Base-by-base conservation (phyloP, 768 basidiomycete genomes). In the Gymnopilus junonius region DNA sequence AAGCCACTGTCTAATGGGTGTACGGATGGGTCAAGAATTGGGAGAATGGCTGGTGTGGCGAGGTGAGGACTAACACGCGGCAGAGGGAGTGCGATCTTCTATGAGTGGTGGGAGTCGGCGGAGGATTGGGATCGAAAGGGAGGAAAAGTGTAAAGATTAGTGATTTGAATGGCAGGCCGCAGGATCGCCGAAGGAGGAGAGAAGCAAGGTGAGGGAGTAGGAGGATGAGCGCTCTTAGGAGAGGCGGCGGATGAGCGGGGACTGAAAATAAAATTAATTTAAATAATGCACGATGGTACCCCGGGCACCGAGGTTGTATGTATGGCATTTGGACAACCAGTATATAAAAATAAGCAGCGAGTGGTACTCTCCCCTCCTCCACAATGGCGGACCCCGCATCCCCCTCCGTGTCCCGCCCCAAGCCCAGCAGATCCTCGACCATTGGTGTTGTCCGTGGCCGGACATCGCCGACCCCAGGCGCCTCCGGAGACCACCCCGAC, bases 361-460 rank as follows among this genome's bases (percentile, higher is more conserved):
- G n/a, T n/a, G n/a, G n/a, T n/a, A 54, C 3, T 15, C 54, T 43
- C 63, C 58, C 45, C 55, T 60, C 37, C 27, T 39, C 58, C 59
- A 39, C 53, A 58, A 69, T 67, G 61, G 58, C 67, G 50, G 63
- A 62, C 63, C 53, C 79, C 32, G 72, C 79, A 59, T 80, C 82
- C 62, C 75, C 80, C 42, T 66, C 77, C 37, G 69, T 72, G 59
- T 69, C 78, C 57, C 79, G 83, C 58, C 75, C 79, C 61, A 84
- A 83, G 68, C 71, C 76, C 34, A 62, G 73, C 50, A 78, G 81
- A 69, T 71, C 80, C 43, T 69, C 74, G 7, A 76, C 79, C 5
- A 65, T 79, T 14, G 80, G 79, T 31, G 76, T 81, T 5, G 79
- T 87, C 42, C 82, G 87, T 57, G 80, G 80, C 21, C 74, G 87